Conservation (phyloP, 805 yeast genomes). For the Brettanomyces custersianus region DNA sequence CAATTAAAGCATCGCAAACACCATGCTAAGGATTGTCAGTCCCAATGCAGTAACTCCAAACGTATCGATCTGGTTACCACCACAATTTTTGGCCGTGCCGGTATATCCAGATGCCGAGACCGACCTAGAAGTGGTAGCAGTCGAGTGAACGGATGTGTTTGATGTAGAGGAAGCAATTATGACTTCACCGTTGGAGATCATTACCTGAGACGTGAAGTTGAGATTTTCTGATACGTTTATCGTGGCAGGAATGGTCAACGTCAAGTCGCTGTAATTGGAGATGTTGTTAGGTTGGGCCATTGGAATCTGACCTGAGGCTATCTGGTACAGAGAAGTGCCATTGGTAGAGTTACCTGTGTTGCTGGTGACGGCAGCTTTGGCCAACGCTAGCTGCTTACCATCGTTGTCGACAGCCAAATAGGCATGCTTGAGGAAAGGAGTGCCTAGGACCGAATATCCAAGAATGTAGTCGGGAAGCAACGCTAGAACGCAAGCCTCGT, state of each 20-base stretch:
- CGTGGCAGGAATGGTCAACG: constrained; percentile 19
- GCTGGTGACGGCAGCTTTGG: neutral
- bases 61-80: neutral
- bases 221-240: constrained; percentile 10
- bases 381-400: constrained; percentile 41
- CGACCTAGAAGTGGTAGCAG: neutral
- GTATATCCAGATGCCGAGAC: constrained; percentile 1
- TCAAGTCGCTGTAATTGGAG: constrained; percentile 13
- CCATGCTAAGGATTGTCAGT: neutral
- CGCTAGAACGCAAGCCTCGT: constrained; percentile 46
- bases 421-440: constrained; percentile 42
- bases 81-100: neutral
- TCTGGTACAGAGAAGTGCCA: constrained; percentile 10
- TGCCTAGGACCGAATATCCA: constrained; percentile 51
- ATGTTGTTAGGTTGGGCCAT: constrained; percentile 19
- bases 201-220: constrained; percentile 9
- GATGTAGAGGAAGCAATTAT: no score
- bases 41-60: neutral
- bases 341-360: neutral
- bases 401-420: constrained; percentile 61
- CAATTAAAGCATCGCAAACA: neutral
- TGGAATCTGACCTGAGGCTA: constrained; percentile 24
- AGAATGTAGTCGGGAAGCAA: constrained; percentile 37
- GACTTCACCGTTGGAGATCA: constrained; percentile 25
- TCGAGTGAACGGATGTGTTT: no score